phyloP scores from a whole-genome alignment of 768 basidiomycete genomes.

The Saitozyma sp. region DNA sequence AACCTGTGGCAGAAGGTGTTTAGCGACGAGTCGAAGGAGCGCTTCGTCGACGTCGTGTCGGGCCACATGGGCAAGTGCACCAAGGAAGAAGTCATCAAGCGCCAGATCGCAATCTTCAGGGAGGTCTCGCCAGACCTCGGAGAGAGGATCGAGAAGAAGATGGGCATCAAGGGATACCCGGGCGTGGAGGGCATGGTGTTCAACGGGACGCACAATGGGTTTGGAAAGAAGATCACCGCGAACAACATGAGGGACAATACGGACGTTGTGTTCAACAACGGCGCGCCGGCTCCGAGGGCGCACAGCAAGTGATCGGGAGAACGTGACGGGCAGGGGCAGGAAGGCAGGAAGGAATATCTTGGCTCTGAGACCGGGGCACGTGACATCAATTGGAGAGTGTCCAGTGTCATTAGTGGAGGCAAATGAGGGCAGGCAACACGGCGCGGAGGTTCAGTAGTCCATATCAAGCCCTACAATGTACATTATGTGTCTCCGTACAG shows the following conservation, averaged over 20 bases:
- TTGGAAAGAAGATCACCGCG: conserved; percentile 35
- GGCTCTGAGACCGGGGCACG: no score
- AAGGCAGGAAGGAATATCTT: no score
- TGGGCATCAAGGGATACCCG: conserved; percentile 57
- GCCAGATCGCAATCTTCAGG: conserved; percentile 63
- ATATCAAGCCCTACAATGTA: no score
- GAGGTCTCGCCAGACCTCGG: conserved; percentile 73
- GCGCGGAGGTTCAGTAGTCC: no score
- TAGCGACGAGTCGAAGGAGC: conserved; percentile 44
- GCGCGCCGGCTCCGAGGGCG: conserved; percentile 11
- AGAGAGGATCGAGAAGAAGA: conserved; percentile 73
- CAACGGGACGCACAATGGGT: conserved; percentile 46
- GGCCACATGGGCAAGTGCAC: conserved; percentile 51
- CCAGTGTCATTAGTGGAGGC: no score
- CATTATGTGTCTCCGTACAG: no score
- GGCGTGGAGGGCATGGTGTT: conserved; percentile 29
- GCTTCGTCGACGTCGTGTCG: conserved; percentile 54
- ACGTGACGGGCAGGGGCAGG: no score
- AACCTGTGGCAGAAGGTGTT: conserved; percentile 54
- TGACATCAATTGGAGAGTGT: no score
- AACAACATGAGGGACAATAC: conserved; percentile 33
- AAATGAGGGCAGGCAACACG: no score
- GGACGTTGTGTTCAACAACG: conserved; percentile 27
- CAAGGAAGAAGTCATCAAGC: conserved; percentile 45
- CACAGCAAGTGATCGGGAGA: no score